Evolutionary conservation across 208 protist genomes (phyloP).

Genomic region (Acanthamoeba lenticulata): DNA sequence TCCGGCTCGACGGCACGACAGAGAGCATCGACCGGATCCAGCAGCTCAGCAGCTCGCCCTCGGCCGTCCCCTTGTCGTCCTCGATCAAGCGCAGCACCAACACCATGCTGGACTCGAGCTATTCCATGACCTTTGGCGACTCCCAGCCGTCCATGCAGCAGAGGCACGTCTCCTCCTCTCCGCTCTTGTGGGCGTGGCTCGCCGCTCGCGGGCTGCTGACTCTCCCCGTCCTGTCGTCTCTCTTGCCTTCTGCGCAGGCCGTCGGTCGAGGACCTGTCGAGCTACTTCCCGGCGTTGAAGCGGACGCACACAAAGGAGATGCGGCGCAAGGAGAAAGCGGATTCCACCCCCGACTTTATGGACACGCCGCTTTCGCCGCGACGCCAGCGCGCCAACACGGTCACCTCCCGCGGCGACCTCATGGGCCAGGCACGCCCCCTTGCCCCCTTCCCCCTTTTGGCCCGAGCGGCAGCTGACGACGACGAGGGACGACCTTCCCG

Average conservation of each 20-base stretch:
- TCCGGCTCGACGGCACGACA: neutral
- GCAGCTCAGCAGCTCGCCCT: neutral
- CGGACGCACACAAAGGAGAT: neutral
- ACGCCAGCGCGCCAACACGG: constrained; percentile 20
- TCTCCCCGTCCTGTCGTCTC: neutral
- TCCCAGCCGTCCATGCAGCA: neutral
- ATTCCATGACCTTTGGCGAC: neutral
- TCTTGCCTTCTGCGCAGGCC: neutral
- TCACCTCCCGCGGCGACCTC: neutral
- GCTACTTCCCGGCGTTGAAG: neutral
- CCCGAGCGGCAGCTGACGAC: neutral
- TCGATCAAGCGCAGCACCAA: neutral
- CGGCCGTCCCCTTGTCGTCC: too few relatives aligned
- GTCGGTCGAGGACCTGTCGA: neutral
- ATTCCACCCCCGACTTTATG: neutral
- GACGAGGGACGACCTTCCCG: neutral
- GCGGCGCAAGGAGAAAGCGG: neutral
- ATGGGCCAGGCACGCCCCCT: neutral
- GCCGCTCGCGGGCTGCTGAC: too few relatives aligned
- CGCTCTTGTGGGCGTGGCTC: neutral
- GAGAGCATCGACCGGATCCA: neutral
- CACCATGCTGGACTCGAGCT: neutral
- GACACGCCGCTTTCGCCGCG: neutral
- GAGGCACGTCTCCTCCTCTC: neutral
- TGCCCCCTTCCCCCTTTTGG: too few relatives aligned